Evolutionary conservation across 257 asterid genomes (phyloP), one percentile per base, ranked within the genome.

Genomic region (Paraleonurus japonicus): DNA sequence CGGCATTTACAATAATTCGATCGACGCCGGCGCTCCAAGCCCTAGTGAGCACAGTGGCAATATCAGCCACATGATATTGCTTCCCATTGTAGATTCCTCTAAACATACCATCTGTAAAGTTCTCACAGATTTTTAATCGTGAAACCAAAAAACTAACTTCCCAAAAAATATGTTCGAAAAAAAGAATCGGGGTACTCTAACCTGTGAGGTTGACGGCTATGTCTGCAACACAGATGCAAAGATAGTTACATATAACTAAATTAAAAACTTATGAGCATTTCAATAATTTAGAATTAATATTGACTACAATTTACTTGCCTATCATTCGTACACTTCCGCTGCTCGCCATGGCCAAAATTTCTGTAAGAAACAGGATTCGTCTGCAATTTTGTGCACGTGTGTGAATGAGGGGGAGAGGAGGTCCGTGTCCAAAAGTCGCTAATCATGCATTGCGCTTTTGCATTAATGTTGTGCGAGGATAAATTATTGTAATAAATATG

Each of bases 11-110:
- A 27, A 94, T 87, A 32, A 94, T 89, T 73, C 98, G 89, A 67
- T 94, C 95, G 53, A 91, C 96, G 33, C 99, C 98, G 27, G 99
- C 92, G 74, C 77, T 78, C 98, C 99, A 94, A 70, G 99, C 99
- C 86, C 99, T 87, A 80, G 71, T 81, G 65, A 94, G 85, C 59
- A 94, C 98, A 32, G 96, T 70, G 72, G 87, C 78, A 77, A 94
- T 88, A 77, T 94, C 99, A 45, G 96, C 85, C 9, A 70, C 85
- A 61, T 94, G 99, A 74, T 80, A 81, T 51, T 86, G 95, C 83
- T 94, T 94, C 69, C 99, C 98, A 67, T 94, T 88, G 89, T 94
- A 94, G 65, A 88, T 75, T 74, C 99, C 99, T 85, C 79, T 86
- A 71, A 89, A 94, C 99, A 94, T 94, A 41, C 90, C 81, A 86